A percentile compares a stretch with the other conserved stretches of the same genome.
Evolutionary conservation across 768 basidiomycete genomes (phyloP).

Genomic region (Pulveroboletus sp.): DNA sequence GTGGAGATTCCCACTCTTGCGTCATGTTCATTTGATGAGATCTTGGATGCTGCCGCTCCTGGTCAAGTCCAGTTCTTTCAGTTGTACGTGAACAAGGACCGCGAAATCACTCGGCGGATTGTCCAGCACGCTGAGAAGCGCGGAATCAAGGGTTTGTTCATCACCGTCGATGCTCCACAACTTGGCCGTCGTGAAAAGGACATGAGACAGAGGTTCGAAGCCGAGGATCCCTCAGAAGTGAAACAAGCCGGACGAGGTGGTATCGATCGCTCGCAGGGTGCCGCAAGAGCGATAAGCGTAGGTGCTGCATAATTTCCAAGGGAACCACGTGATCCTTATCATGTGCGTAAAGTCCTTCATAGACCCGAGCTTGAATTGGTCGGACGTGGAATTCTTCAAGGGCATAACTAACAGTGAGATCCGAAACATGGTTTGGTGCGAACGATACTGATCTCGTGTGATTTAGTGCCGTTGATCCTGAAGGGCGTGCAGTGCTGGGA

Average conservation of each 20-base stretch:
- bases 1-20: constrained; percentile 89
- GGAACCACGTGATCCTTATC: background rate
- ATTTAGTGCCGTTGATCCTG: constrained; percentile 77
- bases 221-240: constrained; percentile 45
- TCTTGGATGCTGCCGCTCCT: constrained; percentile 78
- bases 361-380: constrained; percentile 85
- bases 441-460: constrained; percentile 1
- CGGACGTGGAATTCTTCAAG: constrained; percentile 62
- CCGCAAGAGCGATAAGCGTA: constrained; percentile 89
- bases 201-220: constrained; percentile 95
- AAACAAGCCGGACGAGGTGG: constrained; percentile 43
- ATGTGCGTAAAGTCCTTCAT: constrained; percentile 70
- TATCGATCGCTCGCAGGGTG: constrained; percentile 84
- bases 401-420: constrained; percentile 61
- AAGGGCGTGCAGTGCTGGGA: constrained; percentile 92
- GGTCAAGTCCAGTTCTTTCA: constrained; percentile 85
- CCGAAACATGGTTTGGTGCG: constrained; percentile 4
- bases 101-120: constrained; percentile 76
- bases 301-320: constrained; percentile 16
- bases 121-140: constrained; percentile 88
- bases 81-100: constrained; percentile 87
- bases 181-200: constrained; percentile 93
- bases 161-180: constrained; percentile 97
- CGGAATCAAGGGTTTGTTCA: constrained; percentile 91
- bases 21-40: constrained; percentile 93